Percentiles rank a stretch among this genome's conserved stretches.
These are phyloP conservation scores for Rugonectria rugulosa DNA, from an alignment of 2,329 filamentous ascomycete genomes.

Conservation along the genomic window DNA sequence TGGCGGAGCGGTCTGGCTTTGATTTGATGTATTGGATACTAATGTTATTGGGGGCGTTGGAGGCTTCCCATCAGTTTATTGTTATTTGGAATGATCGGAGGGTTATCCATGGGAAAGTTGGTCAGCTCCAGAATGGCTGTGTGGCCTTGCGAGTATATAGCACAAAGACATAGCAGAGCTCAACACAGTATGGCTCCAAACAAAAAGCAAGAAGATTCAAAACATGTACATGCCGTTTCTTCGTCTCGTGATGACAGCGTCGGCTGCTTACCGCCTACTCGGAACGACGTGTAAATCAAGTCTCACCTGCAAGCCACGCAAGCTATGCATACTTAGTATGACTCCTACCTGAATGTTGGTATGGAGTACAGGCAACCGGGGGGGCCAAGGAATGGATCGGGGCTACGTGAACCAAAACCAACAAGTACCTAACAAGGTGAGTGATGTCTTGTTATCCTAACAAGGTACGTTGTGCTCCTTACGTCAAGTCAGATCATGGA, in stretches of 20 bases:
- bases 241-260: neutral
- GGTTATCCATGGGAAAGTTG: neutral
- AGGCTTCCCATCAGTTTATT: slow-evolving; percentile 10
- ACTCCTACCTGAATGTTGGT: neutral
- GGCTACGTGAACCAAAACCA: neutral
- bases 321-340: neutral
- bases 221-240: neutral
- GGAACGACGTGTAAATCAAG: neutral
- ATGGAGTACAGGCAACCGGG: neutral
- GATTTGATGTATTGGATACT: slow-evolving; percentile 7
- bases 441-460: too few relatives aligned
- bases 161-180: slow-evolving; percentile 2
- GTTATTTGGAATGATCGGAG: neutral
- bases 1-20: slow-evolving; percentile 21
- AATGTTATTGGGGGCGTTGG: neutral
- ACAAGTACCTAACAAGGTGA: neutral
- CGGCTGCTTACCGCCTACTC: neutral
- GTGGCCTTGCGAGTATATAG: slow-evolving; percentile 17
- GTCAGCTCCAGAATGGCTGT: slow-evolving; percentile 11
- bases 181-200: neutral
- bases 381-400: neutral
- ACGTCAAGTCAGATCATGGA: neutral
- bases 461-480: too few relatives aligned
- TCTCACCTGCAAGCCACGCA: slow-evolving; percentile 9
- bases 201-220: slow-evolving; percentile 5